A percentile compares a stretch with the other conserved stretches of the same genome.
Conservation (phyloP, 768 basidiomycete species). For the Hypsizygus marmoreus region DNA sequence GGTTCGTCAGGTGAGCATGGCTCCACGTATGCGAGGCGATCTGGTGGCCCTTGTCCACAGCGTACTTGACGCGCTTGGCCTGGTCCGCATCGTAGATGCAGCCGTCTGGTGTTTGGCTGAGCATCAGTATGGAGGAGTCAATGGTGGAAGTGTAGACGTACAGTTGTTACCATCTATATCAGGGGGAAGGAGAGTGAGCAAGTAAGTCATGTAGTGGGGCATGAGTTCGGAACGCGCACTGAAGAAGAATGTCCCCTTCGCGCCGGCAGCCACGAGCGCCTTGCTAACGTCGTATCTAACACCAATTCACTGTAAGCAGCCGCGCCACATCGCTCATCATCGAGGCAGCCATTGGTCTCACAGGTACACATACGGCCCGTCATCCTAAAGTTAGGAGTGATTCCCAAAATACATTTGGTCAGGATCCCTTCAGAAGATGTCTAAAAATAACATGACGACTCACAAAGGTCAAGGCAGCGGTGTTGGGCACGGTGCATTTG, state of each 20-base stretch:
- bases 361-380: slow-evolving; percentile 42
- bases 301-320: not conserved
- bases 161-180: slow-evolving; percentile 18
- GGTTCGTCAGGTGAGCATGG: slow-evolving; percentile 37
- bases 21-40: slow-evolving; percentile 53
- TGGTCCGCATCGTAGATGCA: slow-evolving; percentile 39
- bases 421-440: too few relatives aligned
- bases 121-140: not conserved
- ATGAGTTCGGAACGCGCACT: slow-evolving; percentile 29
- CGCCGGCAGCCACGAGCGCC: slow-evolving; percentile 22
- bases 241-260: slow-evolving; percentile 33
- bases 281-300: slow-evolving; percentile 35
- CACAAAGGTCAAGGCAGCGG: slow-evolving; percentile 44
- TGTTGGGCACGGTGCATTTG: slow-evolving; percentile 35
- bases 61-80: slow-evolving; percentile 32
- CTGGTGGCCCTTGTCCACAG: slow-evolving; percentile 43
- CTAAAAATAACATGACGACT: slow-evolving; percentile 13
- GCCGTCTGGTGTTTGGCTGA: slow-evolving; percentile 27
- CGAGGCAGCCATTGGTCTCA: slow-evolving; percentile 14
- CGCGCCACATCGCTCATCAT: not conserved
- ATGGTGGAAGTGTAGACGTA: too few relatives aligned
- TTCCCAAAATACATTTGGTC: too few relatives aligned
- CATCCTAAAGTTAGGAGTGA: too few relatives aligned
- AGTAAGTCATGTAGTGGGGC: not conserved
- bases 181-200: not conserved